Conservation (phyloP, 257 asterid species). For the Linderniella brevidens region DNA sequence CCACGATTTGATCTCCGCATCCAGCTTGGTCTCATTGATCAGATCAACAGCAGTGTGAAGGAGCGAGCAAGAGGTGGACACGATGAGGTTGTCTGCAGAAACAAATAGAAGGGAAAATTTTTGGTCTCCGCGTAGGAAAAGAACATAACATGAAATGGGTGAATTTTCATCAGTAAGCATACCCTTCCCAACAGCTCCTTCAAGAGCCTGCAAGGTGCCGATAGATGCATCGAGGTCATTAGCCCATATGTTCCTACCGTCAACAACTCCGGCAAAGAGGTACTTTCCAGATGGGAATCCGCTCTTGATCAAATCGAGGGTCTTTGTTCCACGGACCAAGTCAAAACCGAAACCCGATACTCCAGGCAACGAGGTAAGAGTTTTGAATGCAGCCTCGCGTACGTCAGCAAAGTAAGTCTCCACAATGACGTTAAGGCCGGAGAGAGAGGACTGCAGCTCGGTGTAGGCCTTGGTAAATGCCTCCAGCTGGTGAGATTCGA, state of each 20-base stretch:
- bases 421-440: constrained; percentile 53
- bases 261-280: constrained; percentile 94
- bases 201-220: constrained; percentile 44
- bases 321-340: constrained; percentile 69
- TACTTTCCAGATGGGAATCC: constrained; percentile 81
- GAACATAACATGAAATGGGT: too few relatives aligned
- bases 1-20: constrained; percentile 84
- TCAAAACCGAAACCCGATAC: constrained; percentile 78
- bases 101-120: not conserved
- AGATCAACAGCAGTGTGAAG: constrained; percentile 97
- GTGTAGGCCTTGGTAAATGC: constrained; percentile 78
- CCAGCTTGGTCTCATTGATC: constrained; percentile 72
- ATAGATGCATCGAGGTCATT: constrained; percentile 72
- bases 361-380: constrained; percentile 56
- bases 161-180: constrained; percentile 6
- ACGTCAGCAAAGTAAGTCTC: constrained; percentile 86
- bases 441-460: constrained; percentile 48
- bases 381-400: constrained; percentile 62
- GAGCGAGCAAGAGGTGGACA: constrained; percentile 79
- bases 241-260: constrained; percentile 99
- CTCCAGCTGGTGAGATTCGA: constrained; percentile 69
- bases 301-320: constrained; percentile 67
- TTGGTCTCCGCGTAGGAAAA: not conserved
- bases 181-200: constrained; percentile 87
- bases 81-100: constrained; percentile 76